These are phyloP conservation scores for Monosporozyma servazzii DNA, from an alignment of 805 yeast species.

Conservation along the genomic window DNA sequence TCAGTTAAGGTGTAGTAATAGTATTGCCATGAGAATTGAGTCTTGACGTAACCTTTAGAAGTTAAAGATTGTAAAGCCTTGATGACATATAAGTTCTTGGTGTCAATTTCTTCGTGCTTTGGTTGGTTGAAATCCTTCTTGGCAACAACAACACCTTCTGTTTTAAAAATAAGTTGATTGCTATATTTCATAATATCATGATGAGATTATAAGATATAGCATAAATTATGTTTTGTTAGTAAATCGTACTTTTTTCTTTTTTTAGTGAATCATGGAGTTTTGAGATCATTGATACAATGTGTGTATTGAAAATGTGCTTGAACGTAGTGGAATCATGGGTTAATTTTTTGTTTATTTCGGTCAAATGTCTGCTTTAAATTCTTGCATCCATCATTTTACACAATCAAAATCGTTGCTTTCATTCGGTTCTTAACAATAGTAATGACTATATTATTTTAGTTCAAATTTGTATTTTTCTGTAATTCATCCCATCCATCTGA, in stretches of 20 bases:
- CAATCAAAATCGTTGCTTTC: too few species aligned
- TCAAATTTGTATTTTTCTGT: neutral
- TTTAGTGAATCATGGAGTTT: too few species aligned
- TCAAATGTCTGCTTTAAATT: too few species aligned
- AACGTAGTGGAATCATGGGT: neutral
- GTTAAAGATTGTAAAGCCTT: conserved; percentile 99
- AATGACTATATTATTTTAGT: neutral
- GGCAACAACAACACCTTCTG: conserved; percentile 99
- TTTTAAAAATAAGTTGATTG: conserved; percentile 10
- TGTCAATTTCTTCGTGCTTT: conserved; percentile 95
- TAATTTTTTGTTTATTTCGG: too few species aligned
- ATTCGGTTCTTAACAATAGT: neutral
- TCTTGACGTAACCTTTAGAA: conserved; percentile 98
- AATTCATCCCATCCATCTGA: neutral
- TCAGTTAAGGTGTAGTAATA: conserved; percentile 99
- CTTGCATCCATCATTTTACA: too few species aligned
- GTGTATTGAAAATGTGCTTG: too few species aligned
- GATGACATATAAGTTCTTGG: conserved; percentile 95
- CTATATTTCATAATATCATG: neutral
- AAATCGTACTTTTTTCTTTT: conserved; percentile 1
- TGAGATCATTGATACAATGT: too few species aligned
- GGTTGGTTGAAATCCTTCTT: conserved; percentile 97
- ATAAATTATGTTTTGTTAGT: conserved; percentile 17
- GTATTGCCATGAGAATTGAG: conserved; percentile 99
- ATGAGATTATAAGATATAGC: neutral